Evolutionary conservation across 805 yeast genomes (phyloP), one percentile per base, ranked within the genome.

Genomic region (Candida dajiaensis): DNA sequence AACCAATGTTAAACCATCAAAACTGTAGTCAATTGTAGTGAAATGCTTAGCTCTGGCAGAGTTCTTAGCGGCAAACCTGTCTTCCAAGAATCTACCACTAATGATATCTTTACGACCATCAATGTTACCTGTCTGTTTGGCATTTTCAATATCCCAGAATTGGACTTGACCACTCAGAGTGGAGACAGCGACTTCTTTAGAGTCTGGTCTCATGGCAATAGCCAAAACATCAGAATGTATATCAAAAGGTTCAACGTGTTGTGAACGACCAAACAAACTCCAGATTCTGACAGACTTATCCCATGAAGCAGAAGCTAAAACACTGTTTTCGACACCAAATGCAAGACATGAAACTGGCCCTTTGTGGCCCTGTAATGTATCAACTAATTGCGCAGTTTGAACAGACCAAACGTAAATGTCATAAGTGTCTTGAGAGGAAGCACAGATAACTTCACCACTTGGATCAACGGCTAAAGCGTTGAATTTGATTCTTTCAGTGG

Each of bases 401-500:
- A 94, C 97, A 6, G 96, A 88, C 99, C 99, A 94, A 29, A 94
- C 89, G 61, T 86, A 90, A 49, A 94, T 86, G 48, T 87, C 96
- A 66, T 83, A 94, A 51, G 83, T 85, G 61, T 90, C 97, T 38
- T 82, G 72, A 3, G 97, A 86, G 2, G 97, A 97, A 4, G 97
- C 99, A 59, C 94, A 89, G 3, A 94, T 94, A 43, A 94, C 83
- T 66, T 94, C 99, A 28, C 98, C 99, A 59, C 95, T 85, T 25
- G 98, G 96, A 65, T 94, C 99, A 38, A 89, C 96, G 0, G 98
- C 98, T 50, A 94, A 68, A 44, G 89, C 79, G 43, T 81, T 83
- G 66, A 92, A 94, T 61, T 89, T 97, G 23, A 90, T 72, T 57
- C 98, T 75, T 53, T 83, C 83, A 3, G 96, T 81, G 0, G 97